Evolutionary conservation across 2,329 filamentous ascomycete species (phyloP).

Genomic region (Eutypa lata): DNA sequence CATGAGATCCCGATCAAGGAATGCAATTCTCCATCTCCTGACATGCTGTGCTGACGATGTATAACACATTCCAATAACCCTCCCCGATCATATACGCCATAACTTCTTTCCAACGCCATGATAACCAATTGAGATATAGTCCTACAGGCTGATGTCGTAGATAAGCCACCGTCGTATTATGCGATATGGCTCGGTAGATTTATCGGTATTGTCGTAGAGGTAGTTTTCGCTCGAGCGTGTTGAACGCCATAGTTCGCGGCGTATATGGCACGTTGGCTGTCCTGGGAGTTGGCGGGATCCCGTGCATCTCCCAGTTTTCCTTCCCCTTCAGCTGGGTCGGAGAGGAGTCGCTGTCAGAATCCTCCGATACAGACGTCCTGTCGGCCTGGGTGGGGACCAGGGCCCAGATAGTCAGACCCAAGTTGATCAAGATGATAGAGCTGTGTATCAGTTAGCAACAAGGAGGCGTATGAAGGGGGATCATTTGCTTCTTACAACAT

Average conservation of each 20-base stretch:
- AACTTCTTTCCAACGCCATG: too few relatives aligned
- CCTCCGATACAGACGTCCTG: conserved; percentile 42
- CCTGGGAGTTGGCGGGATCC: conserved; percentile 38
- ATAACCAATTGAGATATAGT: neutral
- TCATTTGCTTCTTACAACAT: conserved; percentile 64
- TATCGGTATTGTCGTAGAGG: conserved; percentile 42
- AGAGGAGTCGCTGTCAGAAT: conserved; percentile 34
- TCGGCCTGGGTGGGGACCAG: conserved; percentile 55
- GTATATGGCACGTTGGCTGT: conserved; percentile 50
- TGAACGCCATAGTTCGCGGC: conserved; percentile 65
- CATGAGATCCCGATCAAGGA: too few relatives aligned
- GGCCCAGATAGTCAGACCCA: conserved; percentile 57
- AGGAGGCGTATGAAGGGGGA: conserved; percentile 2
- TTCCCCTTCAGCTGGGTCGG: conserved; percentile 37
- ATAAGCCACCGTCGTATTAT: neutral
- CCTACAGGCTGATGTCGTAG: conserved; percentile 2
- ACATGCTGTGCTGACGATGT: too few relatives aligned
- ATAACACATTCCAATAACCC: too few relatives aligned
- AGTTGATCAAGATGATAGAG: conserved; percentile 56
- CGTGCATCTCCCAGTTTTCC: conserved; percentile 57
- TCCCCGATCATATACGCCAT: too few relatives aligned
- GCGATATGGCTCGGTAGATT: neutral
- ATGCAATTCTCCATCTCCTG: too few relatives aligned
- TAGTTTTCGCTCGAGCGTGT: conserved; percentile 57
- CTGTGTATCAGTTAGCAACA: conserved; percentile 33